Evolutionary conservation across 108 stramenopile genomes (phyloP).

Genomic region (Nannochloropsis salina): DNA sequence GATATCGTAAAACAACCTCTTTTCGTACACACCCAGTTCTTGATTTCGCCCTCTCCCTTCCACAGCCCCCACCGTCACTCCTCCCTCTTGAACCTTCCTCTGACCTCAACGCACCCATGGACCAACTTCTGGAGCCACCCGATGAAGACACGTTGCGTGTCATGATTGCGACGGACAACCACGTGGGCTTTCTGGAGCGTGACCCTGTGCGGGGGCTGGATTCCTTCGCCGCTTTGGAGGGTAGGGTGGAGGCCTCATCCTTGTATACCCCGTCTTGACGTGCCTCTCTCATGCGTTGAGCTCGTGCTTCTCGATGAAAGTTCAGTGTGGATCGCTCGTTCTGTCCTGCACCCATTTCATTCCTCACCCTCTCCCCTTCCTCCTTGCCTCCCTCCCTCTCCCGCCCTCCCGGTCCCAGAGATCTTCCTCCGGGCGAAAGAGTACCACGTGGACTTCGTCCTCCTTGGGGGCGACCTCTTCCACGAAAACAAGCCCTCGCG

Average conservation of each 20-base stretch:
- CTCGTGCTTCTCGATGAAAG: background rate
- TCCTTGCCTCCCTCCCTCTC: slow-evolving; percentile 34
- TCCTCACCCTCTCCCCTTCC: background rate
- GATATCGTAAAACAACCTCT: too few species aligned
- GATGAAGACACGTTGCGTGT: slow-evolving; percentile 69
- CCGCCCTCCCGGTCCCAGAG: slow-evolving; percentile 15
- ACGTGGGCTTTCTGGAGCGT: slow-evolving; percentile 79
- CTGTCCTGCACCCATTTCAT: background rate
- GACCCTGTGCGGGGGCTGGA: slow-evolving; percentile 86
- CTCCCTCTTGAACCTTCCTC: background rate
- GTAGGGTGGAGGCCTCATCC: background rate
- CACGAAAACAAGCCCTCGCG: slow-evolving; percentile 93
- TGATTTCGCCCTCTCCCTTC: background rate
- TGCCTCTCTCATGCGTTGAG: slow-evolving; percentile 54
- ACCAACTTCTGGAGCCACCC: background rate
- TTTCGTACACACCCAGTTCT: too few species aligned
- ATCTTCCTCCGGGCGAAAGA: background rate
- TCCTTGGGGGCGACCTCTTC: slow-evolving; percentile 90
- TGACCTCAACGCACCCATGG: background rate
- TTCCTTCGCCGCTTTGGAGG: slow-evolving; percentile 87
- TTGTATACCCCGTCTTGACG: slow-evolving; percentile 50
- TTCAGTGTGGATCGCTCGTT: too few species aligned
- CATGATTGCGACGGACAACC: slow-evolving; percentile 89
- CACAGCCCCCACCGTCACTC: background rate
- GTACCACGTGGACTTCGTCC: slow-evolving; percentile 68